Evolutionary conservation across 2,329 filamentous ascomycete species (phyloP).

Genomic region (Sclerotinia nivalis): DNA sequence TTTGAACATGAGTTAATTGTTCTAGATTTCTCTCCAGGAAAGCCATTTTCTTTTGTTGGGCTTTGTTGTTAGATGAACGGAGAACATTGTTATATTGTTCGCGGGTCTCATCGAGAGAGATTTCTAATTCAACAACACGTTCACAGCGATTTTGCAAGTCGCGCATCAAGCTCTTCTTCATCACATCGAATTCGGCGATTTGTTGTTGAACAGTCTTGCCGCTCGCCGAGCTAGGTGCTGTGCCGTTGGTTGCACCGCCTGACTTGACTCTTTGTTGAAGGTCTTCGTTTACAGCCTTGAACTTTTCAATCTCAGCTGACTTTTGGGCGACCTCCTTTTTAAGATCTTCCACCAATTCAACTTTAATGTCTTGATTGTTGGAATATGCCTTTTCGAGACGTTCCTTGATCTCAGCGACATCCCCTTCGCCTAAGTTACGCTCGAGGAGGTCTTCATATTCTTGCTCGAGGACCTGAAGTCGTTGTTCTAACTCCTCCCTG

Average conservation of each 20-base stretch:
- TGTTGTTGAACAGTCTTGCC: slow-evolving; percentile 96
- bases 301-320: slow-evolving; percentile 76
- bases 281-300: slow-evolving; percentile 79
- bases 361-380: slow-evolving; percentile 71
- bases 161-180: slow-evolving; percentile 99
- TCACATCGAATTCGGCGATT: slow-evolving; percentile 96
- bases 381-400: slow-evolving; percentile 75
- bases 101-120: slow-evolving; percentile 92
- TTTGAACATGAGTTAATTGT: slow-evolving; percentile 94
- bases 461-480: slow-evolving; percentile 70
- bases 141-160: slow-evolving; percentile 98
- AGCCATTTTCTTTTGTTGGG: slow-evolving; percentile 99
- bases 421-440: slow-evolving; percentile 73
- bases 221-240: slow-evolving; percentile 59
- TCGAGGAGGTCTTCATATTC: slow-evolving; percentile 84
- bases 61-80: slow-evolving; percentile 93
- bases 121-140: slow-evolving; percentile 96
- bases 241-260: slow-evolving; percentile 60
- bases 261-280: slow-evolving; percentile 73
- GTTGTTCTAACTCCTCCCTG: slow-evolving; percentile 73
- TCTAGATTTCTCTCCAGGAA: slow-evolving; percentile 98
- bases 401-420: slow-evolving; percentile 82
- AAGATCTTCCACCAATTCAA: slow-evolving; percentile 73
- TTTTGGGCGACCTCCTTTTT: slow-evolving; percentile 75
- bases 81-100: slow-evolving; percentile 99